These are phyloP conservation scores for Sugiyamaella valdiviana DNA, from an alignment of 805 yeast genomes.

Conservation along the genomic window DNA sequence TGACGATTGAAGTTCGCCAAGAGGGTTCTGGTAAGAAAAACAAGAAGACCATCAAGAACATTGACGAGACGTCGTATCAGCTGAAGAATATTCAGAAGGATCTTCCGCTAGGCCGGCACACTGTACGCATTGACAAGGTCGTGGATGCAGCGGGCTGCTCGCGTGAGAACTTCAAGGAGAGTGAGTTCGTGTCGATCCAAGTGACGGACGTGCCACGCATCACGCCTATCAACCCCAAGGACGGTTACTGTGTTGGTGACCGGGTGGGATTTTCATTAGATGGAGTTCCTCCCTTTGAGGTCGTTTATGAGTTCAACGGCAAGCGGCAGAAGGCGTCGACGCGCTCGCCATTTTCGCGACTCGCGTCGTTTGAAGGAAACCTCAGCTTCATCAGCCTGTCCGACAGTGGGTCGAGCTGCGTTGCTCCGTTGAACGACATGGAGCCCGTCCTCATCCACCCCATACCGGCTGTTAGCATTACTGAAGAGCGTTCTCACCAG, in stretches of 20 bases:
- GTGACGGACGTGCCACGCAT: slow-evolving; percentile 77
- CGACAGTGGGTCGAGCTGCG: slow-evolving; percentile 71
- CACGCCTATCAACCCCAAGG: slow-evolving; percentile 35
- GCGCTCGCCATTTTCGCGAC: slow-evolving; percentile 49
- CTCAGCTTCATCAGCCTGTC: slow-evolving; percentile 59
- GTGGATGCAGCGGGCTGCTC: slow-evolving; percentile 67
- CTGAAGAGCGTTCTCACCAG: slow-evolving; percentile 67
- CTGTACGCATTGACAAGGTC: slow-evolving; percentile 51
- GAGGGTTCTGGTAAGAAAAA: slow-evolving; percentile 53
- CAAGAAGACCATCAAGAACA: slow-evolving; percentile 39
- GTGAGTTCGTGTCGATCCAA: slow-evolving; percentile 46
- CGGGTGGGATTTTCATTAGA: slow-evolving; percentile 66
- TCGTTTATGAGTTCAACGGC: slow-evolving; percentile 69
- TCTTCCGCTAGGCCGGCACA: slow-evolving; percentile 64
- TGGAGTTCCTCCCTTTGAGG: slow-evolving; percentile 75
- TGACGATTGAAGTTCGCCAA: slow-evolving; percentile 54
- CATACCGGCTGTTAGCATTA: slow-evolving; percentile 73
- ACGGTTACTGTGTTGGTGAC: slow-evolving; percentile 87
- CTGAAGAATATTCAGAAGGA: slow-evolving; percentile 36
- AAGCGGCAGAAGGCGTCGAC: slow-evolving; percentile 50
- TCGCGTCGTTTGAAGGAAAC: slow-evolving; percentile 79
- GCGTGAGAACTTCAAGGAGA: slow-evolving; percentile 38
- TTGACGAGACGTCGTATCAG: slow-evolving; percentile 36
- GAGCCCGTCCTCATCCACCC: slow-evolving; percentile 43
- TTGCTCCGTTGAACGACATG: slow-evolving; percentile 29